Evolutionary conservation across 2,329 filamentous ascomycete species (phyloP), one percentile per base, ranked within the genome.

Genomic region (Calycina marina): DNA sequence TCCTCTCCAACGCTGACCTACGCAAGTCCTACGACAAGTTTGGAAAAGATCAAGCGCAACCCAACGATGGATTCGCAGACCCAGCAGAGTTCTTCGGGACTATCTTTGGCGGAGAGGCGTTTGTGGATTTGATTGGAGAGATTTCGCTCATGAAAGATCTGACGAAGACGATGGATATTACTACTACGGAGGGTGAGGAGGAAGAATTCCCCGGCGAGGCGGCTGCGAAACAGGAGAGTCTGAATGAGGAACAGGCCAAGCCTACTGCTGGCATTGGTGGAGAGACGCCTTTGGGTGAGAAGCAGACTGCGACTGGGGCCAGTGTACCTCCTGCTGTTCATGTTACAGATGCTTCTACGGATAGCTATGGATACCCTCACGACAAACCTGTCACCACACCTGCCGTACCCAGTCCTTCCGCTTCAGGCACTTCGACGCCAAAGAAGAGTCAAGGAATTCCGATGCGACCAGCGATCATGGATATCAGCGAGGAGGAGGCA

Each of bases 91-190:
- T 98, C 69, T 98, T 98, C 61, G 81, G 81, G 50, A 92, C 86
- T 65, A 98, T 98, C 47, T 98, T 98, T 53, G 90, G 90, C 46
- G 90, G 90, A 39, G 88, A 94, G 48, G 85, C 88, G 9, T 98
- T 98, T 51, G 67, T 79, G 39, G 88, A 98, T 62, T 84, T 90
- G 67, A 96, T 98, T 51, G 90, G 90, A 45, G 90, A 98, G 66
- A 93, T 98, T 47, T 90, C 83, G 31, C 72, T 98, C 36, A 94
- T 98, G 82, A 96, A 94, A 63, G 90, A 98, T 52, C 68, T 98
- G 34, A 96, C 88, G 12, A 84, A 85, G 50, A 93, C 86, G 27
- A 96, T 98, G 88, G 90, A 98, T 50, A 96, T 98, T 45, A 86
- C 84, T 13, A 88, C 85, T 75, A 67, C 81, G 35, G 75, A 76